A percentile compares a stretch with the other conserved stretches of the same genome.
Evolutionary conservation across 257 asterid species (phyloP).

Genomic region (Thymus mandschuricus): DNA sequence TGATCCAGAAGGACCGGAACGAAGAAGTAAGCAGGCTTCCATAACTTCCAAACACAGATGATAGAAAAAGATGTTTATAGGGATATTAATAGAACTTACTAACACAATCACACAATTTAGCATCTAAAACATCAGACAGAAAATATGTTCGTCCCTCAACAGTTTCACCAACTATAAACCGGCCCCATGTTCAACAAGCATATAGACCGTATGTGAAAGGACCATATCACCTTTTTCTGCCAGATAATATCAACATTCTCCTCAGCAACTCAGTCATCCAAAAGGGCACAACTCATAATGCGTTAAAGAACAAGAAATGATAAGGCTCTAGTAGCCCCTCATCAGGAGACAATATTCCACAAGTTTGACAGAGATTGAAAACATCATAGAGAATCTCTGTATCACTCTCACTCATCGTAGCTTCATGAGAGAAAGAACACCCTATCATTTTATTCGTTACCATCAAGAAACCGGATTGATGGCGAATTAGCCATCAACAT

Average conservation of each 20-base stretch:
- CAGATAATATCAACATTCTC: background rate
- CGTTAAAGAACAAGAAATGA: background rate
- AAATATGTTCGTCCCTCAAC: slow-evolving; percentile 10
- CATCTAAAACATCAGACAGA: slow-evolving; percentile 13
- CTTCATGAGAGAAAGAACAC: background rate
- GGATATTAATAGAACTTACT: background rate
- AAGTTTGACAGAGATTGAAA: background rate
- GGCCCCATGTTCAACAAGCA: background rate
- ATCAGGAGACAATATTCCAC: background rate
- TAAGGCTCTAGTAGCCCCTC: background rate
- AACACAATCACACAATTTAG: background rate
- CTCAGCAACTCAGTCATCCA: background rate
- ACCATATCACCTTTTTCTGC: slow-evolving; percentile 7
- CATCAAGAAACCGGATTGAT: background rate
- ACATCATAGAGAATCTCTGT: slow-evolving; percentile 1
- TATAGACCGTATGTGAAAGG: background rate
- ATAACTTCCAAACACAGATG: background rate
- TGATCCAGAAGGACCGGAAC: background rate
- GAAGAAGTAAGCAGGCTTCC: background rate
- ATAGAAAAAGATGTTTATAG: background rate
- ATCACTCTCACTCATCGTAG: background rate
- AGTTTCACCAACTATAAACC: slow-evolving; percentile 10
- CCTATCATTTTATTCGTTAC: background rate
- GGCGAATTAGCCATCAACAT: slow-evolving; percentile 22
- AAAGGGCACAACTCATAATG: background rate